These are phyloP conservation scores for Lathyrus aphaca DNA, from an alignment of 306 rosid species.

Conservation along the genomic window DNA sequence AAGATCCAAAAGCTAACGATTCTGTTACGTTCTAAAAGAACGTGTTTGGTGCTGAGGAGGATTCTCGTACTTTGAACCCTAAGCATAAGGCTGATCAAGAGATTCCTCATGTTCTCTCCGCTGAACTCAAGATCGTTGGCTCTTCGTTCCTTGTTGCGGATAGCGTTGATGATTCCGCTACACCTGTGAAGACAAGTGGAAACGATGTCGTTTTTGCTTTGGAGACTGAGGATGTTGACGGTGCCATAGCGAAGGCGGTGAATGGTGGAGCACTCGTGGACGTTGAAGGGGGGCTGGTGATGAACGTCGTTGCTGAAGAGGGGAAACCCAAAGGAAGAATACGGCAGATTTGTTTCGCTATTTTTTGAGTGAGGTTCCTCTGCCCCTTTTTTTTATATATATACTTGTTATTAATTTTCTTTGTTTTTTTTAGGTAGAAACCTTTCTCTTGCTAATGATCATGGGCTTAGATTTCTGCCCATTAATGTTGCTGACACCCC, in stretches of 20 bases:
- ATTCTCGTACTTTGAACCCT: slow-evolving; percentile 53
- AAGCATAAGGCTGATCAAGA: slow-evolving; percentile 93
- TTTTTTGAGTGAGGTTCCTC: no score
- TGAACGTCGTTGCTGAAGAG: no score
- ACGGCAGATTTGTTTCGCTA: no score
- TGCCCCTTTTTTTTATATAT: no score
- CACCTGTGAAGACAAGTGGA: slow-evolving; percentile 38
- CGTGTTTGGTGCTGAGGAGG: slow-evolving; percentile 78
- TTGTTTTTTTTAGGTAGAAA: no score
- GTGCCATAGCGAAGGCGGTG: slow-evolving; percentile 61
- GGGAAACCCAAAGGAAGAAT: no score
- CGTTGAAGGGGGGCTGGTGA: slow-evolving; percentile 61
- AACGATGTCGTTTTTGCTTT: slow-evolving; percentile 50
- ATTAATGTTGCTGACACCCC: no score
- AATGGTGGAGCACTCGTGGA: slow-evolving; percentile 59
- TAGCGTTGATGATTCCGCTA: slow-evolving; percentile 37
- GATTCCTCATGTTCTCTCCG: slow-evolving; percentile 59
- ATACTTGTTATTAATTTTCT: no score
- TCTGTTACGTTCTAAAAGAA: slow-evolving; percentile 76
- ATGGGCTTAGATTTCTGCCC: no score
- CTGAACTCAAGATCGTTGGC: slow-evolving; percentile 65
- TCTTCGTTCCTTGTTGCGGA: slow-evolving; percentile 58
- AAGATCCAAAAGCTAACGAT: slow-evolving; percentile 69
- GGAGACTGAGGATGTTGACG: slow-evolving; percentile 60
- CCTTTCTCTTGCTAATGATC: no score